Evolutionary conservation across 345 rosid species (phyloP).

Genomic region (Linum lewisii): DNA sequence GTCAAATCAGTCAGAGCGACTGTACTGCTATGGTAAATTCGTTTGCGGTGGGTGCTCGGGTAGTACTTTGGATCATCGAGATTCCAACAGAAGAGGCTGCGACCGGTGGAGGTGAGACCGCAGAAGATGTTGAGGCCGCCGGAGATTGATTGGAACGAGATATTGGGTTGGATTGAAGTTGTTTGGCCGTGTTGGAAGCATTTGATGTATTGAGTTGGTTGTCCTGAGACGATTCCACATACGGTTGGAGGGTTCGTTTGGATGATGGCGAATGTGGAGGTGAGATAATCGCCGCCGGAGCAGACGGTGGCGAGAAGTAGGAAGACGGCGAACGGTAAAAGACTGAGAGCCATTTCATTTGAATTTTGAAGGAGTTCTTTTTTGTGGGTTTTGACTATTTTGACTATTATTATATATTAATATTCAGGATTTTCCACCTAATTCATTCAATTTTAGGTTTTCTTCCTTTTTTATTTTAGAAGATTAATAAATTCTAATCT

Average conservation of each 20-base stretch:
- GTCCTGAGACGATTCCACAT: no score
- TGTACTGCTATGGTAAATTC: slow-evolving; percentile 26
- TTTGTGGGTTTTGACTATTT: no score
- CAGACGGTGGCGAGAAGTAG: slow-evolving; percentile 37
- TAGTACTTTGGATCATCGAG: slow-evolving; percentile 4
- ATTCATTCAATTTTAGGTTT: no score
- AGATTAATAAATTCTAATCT: no score
- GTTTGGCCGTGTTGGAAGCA: slow-evolving; percentile 33
- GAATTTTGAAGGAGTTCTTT: no score
- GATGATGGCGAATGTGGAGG: slow-evolving; percentile 23
- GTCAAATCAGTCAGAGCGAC: slow-evolving; percentile 27
- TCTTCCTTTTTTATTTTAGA: no score
- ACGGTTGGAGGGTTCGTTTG: no score
- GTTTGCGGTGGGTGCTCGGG: slow-evolving; percentile 18
- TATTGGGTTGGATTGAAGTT: slow-evolving; percentile 22
- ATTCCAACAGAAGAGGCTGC: slow-evolving; percentile 41
- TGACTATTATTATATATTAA: no score
- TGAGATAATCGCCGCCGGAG: slow-evolving; percentile 25
- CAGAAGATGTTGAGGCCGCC: slow-evolving; percentile 44
- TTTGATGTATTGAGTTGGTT: slow-evolving; percentile 33
- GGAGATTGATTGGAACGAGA: slow-evolving; percentile 42
- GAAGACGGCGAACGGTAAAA: slow-evolving; percentile 6
- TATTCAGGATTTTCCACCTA: no score
- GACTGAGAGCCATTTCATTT: slow-evolving; percentile 17
- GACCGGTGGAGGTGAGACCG: slow-evolving; percentile 42